Base-by-base conservation (phyloP, 352 stramenopile species). In the Globisporangium mamillatum region DNA sequence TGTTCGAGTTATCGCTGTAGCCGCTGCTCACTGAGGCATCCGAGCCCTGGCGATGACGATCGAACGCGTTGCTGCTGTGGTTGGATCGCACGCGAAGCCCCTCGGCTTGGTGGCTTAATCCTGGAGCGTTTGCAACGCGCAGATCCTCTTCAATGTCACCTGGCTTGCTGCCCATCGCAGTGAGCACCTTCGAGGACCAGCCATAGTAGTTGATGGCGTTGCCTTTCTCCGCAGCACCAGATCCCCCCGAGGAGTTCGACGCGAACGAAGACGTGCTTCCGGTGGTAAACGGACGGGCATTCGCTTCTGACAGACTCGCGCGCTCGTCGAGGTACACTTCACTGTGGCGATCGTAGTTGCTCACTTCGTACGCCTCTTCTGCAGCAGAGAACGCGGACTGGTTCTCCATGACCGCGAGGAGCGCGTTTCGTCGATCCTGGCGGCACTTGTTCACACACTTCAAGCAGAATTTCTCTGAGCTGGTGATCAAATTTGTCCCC, bases 381-480 rank as follows among this genome's bases (percentile, higher is more conserved):
- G 69, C 52, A 18, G 41, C 60, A 0, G 75, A 46, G 57, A 65
- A 60, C 60, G 41, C 53, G 1, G 34, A 32, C 46, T 66, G 38
- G 32, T 63, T 59, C 60, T 68, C 58, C 22, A 48, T 27, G 20
- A 75, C 22, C n/a, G 72, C 69, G 4, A 59, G 64, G 29, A 80
- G 65, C 22, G 70, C 72, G 54, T 73, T 84, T n/a, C 75, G 72
- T 36, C 82, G 81, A 22, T 89, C 78, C n/a, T 81, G 75, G 14
- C 85, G 80, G 2, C 75, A 76, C 65, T 90, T 83, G 63, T 91
- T 87, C 60, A 94, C 81, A 72, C 86, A 94, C 73, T 88, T 85
- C 68, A 91, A 76, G 60, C 86, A 94, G 46, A 94, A 94, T 63
- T 92, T 94, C 66, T 94, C 85, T n/a, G 84, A 67, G 60, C 79